Evolutionary conservation across 139 green algal species (phyloP), one percentile per base, ranked within the genome.

Genomic region (Pycnococcus provasolii): DNA sequence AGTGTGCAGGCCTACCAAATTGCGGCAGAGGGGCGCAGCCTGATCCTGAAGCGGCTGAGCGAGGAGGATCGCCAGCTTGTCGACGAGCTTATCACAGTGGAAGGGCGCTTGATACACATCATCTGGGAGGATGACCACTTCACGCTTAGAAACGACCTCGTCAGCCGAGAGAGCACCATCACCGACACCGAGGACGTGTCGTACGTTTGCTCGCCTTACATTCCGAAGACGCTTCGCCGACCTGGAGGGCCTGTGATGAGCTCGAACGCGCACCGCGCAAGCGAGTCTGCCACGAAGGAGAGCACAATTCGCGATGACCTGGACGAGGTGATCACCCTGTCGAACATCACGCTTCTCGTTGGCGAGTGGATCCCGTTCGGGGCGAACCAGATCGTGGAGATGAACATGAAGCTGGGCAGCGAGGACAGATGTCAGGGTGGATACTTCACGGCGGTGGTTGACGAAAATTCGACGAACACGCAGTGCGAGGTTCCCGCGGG

Each of bases 351-450:
- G 4, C 58, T 73, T 11, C 37, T 73, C 6, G 39, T 73, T 37
- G 67, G 67, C 2, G 67, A 73, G 58, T 73, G 57, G 57, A 60
- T 73, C 40, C 67, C 67, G n/a, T 66, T 73, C 44, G 67, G 67
- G 11, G 67, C 59, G n/a, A 73, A 73, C 47, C 67, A 73, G 47
- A 53, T 73, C 4, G 58, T 73, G 3, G 59, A 65, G 58, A 45
- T 73, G 26, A 73, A 73, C 47, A n/a, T 66, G 40, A 65, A 65
- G 46, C 45, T 73, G 6, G 67, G 67, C 5, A 53, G 43, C 7
- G 67, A 65, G 58, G 67, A 73, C 47, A 58, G 67, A n/a, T 65
- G 58, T 15, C 67, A 73, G 58, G 67, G 67, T 7, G 67, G 67
- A 11, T 65, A 61, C 50, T 73, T 73, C 67, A 73, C 67, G 4